phyloP scores from a whole-genome alignment of 176 grass and related monocot genomes.

The Rhynchospora tenuis region DNA sequence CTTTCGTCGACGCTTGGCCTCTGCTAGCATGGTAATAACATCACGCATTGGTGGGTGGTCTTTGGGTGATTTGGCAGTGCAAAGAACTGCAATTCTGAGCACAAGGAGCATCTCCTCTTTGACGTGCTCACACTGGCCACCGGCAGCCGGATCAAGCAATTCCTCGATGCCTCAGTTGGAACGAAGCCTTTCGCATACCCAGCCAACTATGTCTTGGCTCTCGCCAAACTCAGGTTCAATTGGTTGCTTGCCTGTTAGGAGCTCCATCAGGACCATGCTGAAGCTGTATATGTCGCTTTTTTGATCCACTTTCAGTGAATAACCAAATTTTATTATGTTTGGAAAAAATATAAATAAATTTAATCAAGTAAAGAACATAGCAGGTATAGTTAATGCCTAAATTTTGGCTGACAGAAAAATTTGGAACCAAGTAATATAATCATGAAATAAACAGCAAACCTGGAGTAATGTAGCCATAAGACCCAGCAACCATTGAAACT shows the following conservation, averaged over 20 bases:
- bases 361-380: background rate
- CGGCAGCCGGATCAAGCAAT: conserved; percentile 55
- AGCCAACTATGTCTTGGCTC: conserved; percentile 63
- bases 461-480: conserved; percentile 92
- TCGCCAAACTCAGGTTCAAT: conserved; percentile 79
- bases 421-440: background rate
- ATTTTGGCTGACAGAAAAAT: background rate
- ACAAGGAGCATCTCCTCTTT: conserved; percentile 93
- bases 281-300: conserved; percentile 99
- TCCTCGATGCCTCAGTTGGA: conserved; percentile 62
- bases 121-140: conserved; percentile 63
- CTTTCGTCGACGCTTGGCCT: conserved; percentile 89
- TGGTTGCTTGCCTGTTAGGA: conserved; percentile 70
- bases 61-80: conserved; percentile 85
- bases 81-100: conserved; percentile 68
- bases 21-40: conserved; percentile 80
- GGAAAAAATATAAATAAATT: background rate
- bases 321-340: conserved; percentile 58
- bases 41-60: conserved; percentile 85
- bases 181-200: conserved; percentile 65
- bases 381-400: too few relatives aligned
- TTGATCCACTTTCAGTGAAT: conserved; percentile 88
- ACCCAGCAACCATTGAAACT: conserved; percentile 77
- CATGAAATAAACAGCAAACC: conserved; percentile 26
- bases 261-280: conserved; percentile 80